Evolutionary conservation across 495 filamentous ascomycete genomes (phyloP), one percentile per base, ranked within the genome.

Genomic region (Penicillium coffeae): DNA sequence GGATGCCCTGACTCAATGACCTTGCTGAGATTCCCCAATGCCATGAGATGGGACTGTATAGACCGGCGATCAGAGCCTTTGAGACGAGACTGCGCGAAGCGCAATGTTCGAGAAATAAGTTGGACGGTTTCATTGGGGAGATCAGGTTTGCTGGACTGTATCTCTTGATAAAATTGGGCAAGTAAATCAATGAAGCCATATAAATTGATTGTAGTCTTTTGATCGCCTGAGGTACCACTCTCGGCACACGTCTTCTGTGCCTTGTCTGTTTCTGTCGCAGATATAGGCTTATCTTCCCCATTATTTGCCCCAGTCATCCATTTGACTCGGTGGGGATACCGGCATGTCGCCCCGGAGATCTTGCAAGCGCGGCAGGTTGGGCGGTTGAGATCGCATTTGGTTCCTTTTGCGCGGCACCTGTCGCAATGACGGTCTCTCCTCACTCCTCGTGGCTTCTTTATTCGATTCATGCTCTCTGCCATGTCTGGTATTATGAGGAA

Each of bases 381-480:
- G 2, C 65, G 52, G 25, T 68, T 68, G 2, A 68, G 39, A 51
- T 68, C 65, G 37, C 65, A 68, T 38, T 68, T 68, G 50, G 63
- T 47, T 20, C 56, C 48, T 30, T 60, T 55, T 21, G 19, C 36
- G 45, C 62, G 63, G 40, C 65, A 68, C 32, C 51, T 58, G 21
- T 54, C 42, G 35, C 65, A 68, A 34, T 68, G 61, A 16, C 65
- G 64, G 46, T 68, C 65, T 22, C 63, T 55, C 10, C 65, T 60
- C 30, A 70, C 66, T 8, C 66, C 59, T 9, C 65, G 64, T 20
- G 63, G 61, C 51, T 67, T 70, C 38, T 62, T 62, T n/a, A 42
- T 32, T 62, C 3, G 10, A 35, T 21, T 42, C 38, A 16, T 15
- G 9, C 16, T 21, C n/a, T 6, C 8, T 27, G 25, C 27, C 3